Evolutionary conservation across 2,329 filamentous ascomycete genomes (phyloP).

Genomic region (Neurospora sp.): DNA sequence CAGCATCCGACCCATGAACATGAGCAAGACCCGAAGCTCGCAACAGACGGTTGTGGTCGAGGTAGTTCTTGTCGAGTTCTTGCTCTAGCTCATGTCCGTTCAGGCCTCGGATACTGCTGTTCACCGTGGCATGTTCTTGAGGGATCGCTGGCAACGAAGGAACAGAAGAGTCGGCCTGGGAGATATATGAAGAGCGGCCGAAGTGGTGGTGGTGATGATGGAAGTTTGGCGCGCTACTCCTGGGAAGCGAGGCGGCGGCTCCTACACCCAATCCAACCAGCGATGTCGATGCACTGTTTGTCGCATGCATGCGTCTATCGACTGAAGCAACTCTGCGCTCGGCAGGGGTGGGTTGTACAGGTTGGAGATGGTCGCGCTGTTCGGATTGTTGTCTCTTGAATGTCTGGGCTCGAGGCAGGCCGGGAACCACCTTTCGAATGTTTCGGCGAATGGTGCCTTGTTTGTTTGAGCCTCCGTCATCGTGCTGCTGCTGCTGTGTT

Average conservation of each 20-base stretch:
- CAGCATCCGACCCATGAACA: slow-evolving; percentile 16
- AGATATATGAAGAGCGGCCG: slow-evolving; percentile 15
- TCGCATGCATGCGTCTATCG: slow-evolving; percentile 37
- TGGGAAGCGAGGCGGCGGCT: slow-evolving; percentile 25
- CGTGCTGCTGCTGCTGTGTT: slow-evolving; percentile 12
- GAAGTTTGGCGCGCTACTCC: slow-evolving; percentile 40
- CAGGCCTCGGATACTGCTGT: slow-evolving; percentile 14
- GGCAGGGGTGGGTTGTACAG: slow-evolving; percentile 50
- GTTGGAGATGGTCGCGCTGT: slow-evolving; percentile 60
- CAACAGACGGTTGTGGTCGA: not conserved
- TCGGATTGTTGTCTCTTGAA: slow-evolving; percentile 81
- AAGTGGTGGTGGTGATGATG: slow-evolving; percentile 24
- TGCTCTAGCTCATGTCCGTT: slow-evolving; percentile 8
- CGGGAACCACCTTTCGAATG: slow-evolving; percentile 60
- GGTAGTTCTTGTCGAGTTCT: not conserved
- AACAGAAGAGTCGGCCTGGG: slow-evolving; percentile 13
- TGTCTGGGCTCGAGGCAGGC: slow-evolving; percentile 65
- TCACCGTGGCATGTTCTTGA: slow-evolving; percentile 24
- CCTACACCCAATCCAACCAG: slow-evolving; percentile 9
- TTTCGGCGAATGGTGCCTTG: slow-evolving; percentile 32
- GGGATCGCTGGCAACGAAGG: slow-evolving; percentile 23
- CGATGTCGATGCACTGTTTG: slow-evolving; percentile 25
- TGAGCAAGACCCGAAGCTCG: not conserved
- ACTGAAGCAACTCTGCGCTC: slow-evolving; percentile 66
- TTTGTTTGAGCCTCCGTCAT: slow-evolving; percentile 18